phyloP scores from a whole-genome alignment of 1,284 basidiomycete genomes.

The Xerocomus cyaneibrunnescens region DNA sequence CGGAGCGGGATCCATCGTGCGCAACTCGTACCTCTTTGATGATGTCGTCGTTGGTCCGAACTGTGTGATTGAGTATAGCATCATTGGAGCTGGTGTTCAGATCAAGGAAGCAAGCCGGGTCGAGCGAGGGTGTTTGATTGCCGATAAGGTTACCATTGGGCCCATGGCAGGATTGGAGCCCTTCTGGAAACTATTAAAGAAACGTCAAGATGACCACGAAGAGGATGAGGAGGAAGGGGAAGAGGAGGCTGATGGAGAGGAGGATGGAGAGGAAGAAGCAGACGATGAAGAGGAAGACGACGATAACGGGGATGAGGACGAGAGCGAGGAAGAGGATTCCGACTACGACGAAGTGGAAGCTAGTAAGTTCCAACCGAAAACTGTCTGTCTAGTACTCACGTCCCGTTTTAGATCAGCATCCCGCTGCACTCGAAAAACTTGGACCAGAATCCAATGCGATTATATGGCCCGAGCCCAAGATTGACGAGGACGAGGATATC shows the following conservation, averaged over 20 bases:
- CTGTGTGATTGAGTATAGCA: constrained; percentile 74
- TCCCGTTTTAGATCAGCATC: constrained; percentile 43
- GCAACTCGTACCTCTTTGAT: constrained; percentile 82
- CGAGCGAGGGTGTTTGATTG: constrained; percentile 73
- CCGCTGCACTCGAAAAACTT: constrained; percentile 42
- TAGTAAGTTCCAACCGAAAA: constrained; percentile 40
- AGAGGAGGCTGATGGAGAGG: constrained; percentile 36
- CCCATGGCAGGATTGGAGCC: constrained; percentile 66
- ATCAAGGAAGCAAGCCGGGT: constrained; percentile 68
- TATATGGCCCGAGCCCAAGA: constrained; percentile 59
- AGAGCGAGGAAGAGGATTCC: constrained; percentile 46
- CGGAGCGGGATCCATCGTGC: constrained; percentile 61
- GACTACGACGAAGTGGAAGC: constrained; percentile 66
- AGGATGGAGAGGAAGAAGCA: constrained; percentile 32
- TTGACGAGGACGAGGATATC: constrained; percentile 60
- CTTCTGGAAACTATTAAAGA: constrained; percentile 71
- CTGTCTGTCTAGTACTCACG: not conserved
- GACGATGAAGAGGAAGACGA: constrained; percentile 33
- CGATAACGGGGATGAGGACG: constrained; percentile 33
- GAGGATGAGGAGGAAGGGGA: constrained; percentile 33
- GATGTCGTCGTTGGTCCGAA: constrained; percentile 75
- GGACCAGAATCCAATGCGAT: constrained; percentile 67
- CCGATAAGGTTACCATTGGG: constrained; percentile 77
- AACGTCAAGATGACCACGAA: constrained; percentile 36
- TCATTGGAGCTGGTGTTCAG: constrained; percentile 73